Base-by-base conservation (phyloP, 2,329 filamentous ascomycete species). In the Phyllosticta citriasiana region DNA sequence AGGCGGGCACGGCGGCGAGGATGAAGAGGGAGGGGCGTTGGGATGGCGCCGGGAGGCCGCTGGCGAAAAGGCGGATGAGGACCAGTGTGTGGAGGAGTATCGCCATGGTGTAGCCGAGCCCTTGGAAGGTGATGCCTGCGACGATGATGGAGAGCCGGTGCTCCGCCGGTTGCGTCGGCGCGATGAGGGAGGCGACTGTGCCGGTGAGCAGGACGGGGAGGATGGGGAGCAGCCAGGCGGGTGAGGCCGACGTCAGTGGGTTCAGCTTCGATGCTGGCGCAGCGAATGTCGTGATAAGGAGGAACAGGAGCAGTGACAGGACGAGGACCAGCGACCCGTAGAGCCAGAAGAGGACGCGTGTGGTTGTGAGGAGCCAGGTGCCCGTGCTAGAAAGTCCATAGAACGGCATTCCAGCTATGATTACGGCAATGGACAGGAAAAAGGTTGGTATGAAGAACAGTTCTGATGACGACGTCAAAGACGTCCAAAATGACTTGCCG, bases 131-230 rank as follows among this genome's bases (percentile, higher is more conserved):
- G 40, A 88, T 71, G 3, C 88, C 88, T 0, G 83, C 85, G 26
- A 84, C 78, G 60, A 88, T 77, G 63, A 91, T 88, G 2, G 85
- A 80, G 24, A 88, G 72, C 1, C 84, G 80, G 0, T 79, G 70
- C 7, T 77, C 71, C 0, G 80, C 72, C 0, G 85, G 83, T 64
- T 90, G 87, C 0, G 80, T 79, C 4, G 79, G 77, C 7, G 82
- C 79, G 57, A 89, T 86, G 62, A 87, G 81, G 1, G 83, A 82
- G 1, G 87, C 86, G 53, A 90, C 83, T 2, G 87, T 90, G 2
- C 88, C 87, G 0, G 81, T 82, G 8, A 90, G 78, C 87, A 90
- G 89, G 70, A 88, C 78, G 16, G 87, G 87, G 71, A 89, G 90
- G 67, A 89, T 86, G 52, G 87, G 87, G 6, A 91, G 75, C 61